Evolutionary conservation across 257 asterid species (phyloP).

Genomic region (Solanum arcanum): DNA sequence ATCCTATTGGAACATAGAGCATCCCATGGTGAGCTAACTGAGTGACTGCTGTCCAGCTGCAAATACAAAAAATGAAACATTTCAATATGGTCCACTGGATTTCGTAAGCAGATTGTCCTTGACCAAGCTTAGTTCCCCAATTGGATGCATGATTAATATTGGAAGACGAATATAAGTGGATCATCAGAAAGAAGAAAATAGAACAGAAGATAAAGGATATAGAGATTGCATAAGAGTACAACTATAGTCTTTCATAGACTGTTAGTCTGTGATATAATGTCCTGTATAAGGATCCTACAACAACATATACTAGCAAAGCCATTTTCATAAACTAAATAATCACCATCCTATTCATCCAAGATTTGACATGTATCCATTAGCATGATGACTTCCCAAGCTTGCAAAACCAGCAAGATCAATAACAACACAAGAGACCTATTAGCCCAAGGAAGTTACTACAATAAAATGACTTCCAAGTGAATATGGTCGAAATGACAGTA

Average conservation of each 20-base stretch:
- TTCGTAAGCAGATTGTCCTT: background rate
- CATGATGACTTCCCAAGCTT: background rate
- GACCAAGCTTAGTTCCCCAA: background rate
- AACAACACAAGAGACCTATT: background rate
- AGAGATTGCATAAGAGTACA: background rate
- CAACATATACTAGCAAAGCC: background rate
- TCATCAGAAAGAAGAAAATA: background rate
- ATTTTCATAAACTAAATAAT: background rate
- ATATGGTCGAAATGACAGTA: background rate
- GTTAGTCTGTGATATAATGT: background rate
- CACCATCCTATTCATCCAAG: background rate
- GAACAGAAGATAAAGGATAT: background rate
- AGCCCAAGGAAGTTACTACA: background rate
- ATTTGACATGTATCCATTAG: too few relatives aligned
- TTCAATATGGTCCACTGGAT: background rate
- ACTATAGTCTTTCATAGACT: background rate
- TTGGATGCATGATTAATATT: background rate
- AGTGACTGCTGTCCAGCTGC: constrained; percentile 79
- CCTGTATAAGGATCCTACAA: background rate
- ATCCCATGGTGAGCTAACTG: constrained; percentile 87
- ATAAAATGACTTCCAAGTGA: background rate
- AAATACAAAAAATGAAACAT: background rate
- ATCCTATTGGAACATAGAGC: constrained; percentile 81
- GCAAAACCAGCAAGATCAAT: background rate
- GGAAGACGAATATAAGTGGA: background rate